Evolutionary conservation across 345 rosid genomes (phyloP).

Genomic region (Sonneratia alba): DNA sequence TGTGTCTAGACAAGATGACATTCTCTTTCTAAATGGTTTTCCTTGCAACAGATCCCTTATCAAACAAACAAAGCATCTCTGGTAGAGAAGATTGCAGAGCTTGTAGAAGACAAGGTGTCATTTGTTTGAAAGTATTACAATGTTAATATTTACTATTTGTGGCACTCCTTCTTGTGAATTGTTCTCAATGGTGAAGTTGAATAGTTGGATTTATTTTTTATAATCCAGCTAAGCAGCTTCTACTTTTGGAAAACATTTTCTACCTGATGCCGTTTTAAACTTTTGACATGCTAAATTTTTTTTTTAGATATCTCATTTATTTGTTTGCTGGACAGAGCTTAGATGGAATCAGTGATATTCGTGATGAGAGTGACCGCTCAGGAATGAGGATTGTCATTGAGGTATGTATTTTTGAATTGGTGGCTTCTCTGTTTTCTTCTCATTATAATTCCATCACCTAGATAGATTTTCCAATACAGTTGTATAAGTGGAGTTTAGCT

Average conservation of each 20-base stretch:
- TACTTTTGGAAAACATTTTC: not conserved
- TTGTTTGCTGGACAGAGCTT: slow-evolving; percentile 37
- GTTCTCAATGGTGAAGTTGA: not conserved
- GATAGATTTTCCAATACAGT: not conserved
- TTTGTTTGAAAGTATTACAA: not conserved
- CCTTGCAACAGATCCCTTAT: slow-evolving; percentile 65
- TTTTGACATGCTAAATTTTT: not conserved
- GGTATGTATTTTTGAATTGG: slow-evolving; percentile 32
- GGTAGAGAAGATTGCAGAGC: slow-evolving; percentile 95
- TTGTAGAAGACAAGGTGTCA: slow-evolving; percentile 80
- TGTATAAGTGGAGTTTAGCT: not conserved
- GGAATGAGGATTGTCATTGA: slow-evolving; percentile 96
- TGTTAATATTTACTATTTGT: not conserved
- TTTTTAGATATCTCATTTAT: not conserved
- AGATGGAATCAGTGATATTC: slow-evolving; percentile 90
- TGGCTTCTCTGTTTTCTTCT: slow-evolving; percentile 2
- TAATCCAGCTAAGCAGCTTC: not conserved
- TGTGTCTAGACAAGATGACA: not conserved
- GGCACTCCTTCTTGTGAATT: not conserved
- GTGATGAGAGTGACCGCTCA: slow-evolving; percentile 92
- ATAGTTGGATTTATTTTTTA: not conserved
- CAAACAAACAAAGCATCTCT: slow-evolving; percentile 87
- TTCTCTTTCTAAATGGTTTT: slow-evolving; percentile 9
- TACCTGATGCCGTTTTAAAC: not conserved
- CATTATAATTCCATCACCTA: not conserved